These are phyloP conservation scores for Articulospora tetracladia DNA, from an alignment of 495 filamentous ascomycete genomes.

Conservation along the genomic window DNA sequence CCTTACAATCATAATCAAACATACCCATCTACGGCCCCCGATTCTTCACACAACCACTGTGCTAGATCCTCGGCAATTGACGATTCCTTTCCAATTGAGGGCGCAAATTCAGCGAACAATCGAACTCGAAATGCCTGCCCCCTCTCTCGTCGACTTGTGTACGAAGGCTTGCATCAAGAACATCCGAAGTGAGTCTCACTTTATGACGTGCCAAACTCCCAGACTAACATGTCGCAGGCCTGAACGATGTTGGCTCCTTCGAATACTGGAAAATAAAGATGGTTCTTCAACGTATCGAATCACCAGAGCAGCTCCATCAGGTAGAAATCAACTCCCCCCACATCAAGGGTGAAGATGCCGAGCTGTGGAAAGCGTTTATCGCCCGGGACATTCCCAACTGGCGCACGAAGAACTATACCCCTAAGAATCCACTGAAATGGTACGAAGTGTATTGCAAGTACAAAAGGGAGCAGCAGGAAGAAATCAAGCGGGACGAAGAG, in stretches of 20 bases:
- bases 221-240: conserved; percentile 12
- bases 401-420: conserved; percentile 48
- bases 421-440: conserved; percentile 55
- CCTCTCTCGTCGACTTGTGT: conserved; percentile 13
- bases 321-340: conserved; percentile 67
- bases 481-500: conserved; percentile 34
- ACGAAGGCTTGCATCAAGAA: conserved; percentile 27
- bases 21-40: background rate
- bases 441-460: conserved; percentile 55
- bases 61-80: background rate
- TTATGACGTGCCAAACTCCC: background rate
- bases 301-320: conserved; percentile 57
- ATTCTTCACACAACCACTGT: background rate
- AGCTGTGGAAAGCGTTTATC: conserved; percentile 68
- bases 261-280: conserved; percentile 57
- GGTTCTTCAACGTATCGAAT: conserved; percentile 59
- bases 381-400: conserved; percentile 62
- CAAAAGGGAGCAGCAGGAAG: conserved; percentile 41
- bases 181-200: conserved; percentile 23
- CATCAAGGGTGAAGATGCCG: conserved; percentile 51
- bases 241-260: conserved; percentile 44
- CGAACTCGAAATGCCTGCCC: conserved; percentile 17
- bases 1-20: background rate
- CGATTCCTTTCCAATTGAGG: too few species aligned
- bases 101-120: background rate